Percentiles rank a stretch among this genome's conserved stretches.
Conservation (phyloP, 2,329 filamentous ascomycete species). For the Whalleya microplaca region DNA sequence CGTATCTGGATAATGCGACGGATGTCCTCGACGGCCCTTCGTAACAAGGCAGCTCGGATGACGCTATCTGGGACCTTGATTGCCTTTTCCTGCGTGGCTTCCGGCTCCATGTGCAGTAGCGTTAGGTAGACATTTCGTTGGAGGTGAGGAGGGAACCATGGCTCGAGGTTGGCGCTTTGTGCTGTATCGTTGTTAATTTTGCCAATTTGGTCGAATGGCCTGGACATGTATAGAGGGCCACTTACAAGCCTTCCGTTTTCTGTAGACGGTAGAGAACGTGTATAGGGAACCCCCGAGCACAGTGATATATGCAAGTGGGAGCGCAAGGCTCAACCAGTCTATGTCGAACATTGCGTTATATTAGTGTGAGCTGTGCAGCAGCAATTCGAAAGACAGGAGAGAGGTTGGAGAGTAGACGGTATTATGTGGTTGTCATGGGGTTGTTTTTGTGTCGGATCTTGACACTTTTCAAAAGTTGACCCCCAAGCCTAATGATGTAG, state of each 20-base stretch:
- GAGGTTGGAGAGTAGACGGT: slow-evolving; percentile 7
- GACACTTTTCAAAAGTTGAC: slow-evolving; percentile 36
- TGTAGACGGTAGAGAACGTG: slow-evolving; percentile 91
- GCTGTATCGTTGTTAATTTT: slow-evolving; percentile 48
- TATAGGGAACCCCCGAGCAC: slow-evolving; percentile 87
- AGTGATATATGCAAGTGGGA: slow-evolving; percentile 87
- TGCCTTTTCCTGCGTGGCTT: slow-evolving; percentile 66
- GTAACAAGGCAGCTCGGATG: slow-evolving; percentile 83
- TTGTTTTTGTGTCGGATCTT: slow-evolving; percentile 32
- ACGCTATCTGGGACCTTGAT: slow-evolving; percentile 79
- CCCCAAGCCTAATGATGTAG: slow-evolving; percentile 7
- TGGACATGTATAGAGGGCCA: slow-evolving; percentile 27
- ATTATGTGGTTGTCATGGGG: not conserved
- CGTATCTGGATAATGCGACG: slow-evolving; percentile 87
- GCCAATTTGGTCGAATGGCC: slow-evolving; percentile 4
- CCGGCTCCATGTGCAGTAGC: slow-evolving; percentile 77
- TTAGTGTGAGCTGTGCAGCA: slow-evolving; percentile 1
- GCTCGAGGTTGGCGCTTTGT: slow-evolving; percentile 81
- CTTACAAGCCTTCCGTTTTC: slow-evolving; percentile 84
- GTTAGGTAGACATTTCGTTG: slow-evolving; percentile 95
- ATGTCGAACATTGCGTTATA: slow-evolving; percentile 54
- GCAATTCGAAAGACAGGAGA: slow-evolving; percentile 4
- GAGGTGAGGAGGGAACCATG: slow-evolving; percentile 91
- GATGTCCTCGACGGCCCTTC: slow-evolving; percentile 91
- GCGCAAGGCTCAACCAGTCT: slow-evolving; percentile 82